phyloP scores from a whole-genome alignment of 2,329 filamentous ascomycete genomes.

The Apiospora hydei region DNA sequence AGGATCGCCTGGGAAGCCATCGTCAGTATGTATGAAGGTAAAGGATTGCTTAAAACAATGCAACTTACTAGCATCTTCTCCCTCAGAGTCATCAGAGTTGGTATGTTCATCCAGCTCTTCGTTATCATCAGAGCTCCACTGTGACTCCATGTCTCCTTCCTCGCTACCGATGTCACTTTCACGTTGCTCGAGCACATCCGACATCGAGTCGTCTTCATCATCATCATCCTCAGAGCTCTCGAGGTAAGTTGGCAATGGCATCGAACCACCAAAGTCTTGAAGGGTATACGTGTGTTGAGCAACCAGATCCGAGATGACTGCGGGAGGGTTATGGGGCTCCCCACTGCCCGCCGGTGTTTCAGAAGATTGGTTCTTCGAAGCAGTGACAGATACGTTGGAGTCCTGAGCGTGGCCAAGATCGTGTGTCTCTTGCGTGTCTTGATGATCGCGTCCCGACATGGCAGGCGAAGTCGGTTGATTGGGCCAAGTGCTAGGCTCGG shows the following conservation, averaged over 20 bases:
- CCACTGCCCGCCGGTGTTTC: background rate
- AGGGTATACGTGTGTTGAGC: background rate
- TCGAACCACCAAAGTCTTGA: background rate
- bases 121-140: background rate
- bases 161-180: background rate
- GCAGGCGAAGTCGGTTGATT: background rate
- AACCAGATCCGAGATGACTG: background rate
- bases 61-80: slow-evolving; percentile 1
- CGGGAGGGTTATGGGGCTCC: background rate
- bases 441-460: background rate
- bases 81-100: slow-evolving; percentile 1
- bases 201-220: background rate
- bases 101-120: background rate
- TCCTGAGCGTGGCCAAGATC: background rate
- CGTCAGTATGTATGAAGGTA: background rate
- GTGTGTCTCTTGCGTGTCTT: background rate
- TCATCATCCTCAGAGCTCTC: background rate
- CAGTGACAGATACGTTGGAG: background rate
- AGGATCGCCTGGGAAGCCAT: background rate
- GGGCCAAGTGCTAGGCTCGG: background rate
- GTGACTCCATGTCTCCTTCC: background rate
- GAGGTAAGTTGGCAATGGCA: background rate
- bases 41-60: too few species aligned
- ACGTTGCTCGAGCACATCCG: background rate
- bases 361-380: background rate